Evolutionary conservation across 768 basidiomycete genomes (phyloP), one percentile per base, ranked within the genome.

Genomic region (Naganishia kalamii): DNA sequence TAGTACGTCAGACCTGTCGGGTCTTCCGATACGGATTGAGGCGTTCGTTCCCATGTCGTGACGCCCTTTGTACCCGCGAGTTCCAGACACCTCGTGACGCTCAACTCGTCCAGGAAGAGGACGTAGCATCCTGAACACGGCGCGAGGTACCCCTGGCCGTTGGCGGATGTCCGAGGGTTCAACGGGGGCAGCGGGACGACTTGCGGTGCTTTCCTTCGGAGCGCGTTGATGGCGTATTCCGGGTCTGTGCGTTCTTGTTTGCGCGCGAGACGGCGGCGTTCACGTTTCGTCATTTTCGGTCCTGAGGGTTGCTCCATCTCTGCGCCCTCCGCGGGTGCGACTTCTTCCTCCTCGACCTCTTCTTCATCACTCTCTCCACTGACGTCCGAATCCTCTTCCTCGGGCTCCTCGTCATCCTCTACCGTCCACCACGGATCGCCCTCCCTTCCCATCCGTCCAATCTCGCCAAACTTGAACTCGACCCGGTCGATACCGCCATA

Each of bases 401-500:
- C 74, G 6, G 69, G 66, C 3, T 73, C 72, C 4, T 77, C 73
- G 2, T 71, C 71, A 21, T 73, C 70, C 29, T 70, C 74, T 5
- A 60, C 64, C 19, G 62, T 62, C 43, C 49, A 47, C 50, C 59
- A 50, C 12, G 54, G 54, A 57, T 57, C 54, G 0, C 57, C 57
- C 40, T 67, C 68, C 47, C 60, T 40, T 21, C 47, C 70, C 12
- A 67, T 70, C 15, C 71, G 35, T 30, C 80, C 78, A 33, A 69
- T 52, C 48, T 68, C 48, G 19, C 66, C 66, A 19, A 70, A 57
- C 66, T 64, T 60, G 46, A 92, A 88, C 0, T 85, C 69, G 11
- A 92, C 85, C 52, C 81, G 81, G 76, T 94, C 92, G 19, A 93
- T 82, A 0, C 86, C 86, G 25, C 92, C 92, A 62, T 83, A 85